These are phyloP conservation scores for Rhizophora mangle DNA, from an alignment of 345 rosid genomes.

Conservation along the genomic window DNA sequence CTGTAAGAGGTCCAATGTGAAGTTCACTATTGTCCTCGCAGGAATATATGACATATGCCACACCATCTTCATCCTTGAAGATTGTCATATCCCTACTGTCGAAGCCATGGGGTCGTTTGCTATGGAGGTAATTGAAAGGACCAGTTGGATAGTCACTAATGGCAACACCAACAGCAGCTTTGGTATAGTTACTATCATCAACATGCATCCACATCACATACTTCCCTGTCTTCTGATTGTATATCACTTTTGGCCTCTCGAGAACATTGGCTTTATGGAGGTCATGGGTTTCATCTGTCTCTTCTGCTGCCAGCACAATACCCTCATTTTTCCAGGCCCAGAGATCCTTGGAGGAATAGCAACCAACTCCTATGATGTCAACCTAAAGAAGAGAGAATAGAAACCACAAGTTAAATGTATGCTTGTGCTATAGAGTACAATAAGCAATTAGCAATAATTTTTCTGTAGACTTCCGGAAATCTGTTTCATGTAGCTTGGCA, in stretches of 20 bases:
- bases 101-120: constrained; percentile 78
- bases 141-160: constrained; percentile 68
- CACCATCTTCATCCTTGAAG: constrained; percentile 78
- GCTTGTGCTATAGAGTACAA: too few relatives aligned
- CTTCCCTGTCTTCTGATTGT: constrained; percentile 63
- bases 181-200: constrained; percentile 85
- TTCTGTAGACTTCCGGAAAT: neutral
- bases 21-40: constrained; percentile 87
- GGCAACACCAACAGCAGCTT: constrained; percentile 88
- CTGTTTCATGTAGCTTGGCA: constrained; percentile 4
- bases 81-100: constrained; percentile 96
- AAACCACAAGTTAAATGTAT: neutral
- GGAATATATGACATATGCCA: constrained; percentile 75
- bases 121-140: constrained; percentile 68
- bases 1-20: constrained; percentile 74
- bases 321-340: constrained; percentile 95
- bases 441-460: neutral
- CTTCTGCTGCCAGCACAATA: constrained; percentile 69
- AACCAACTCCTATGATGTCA: constrained; percentile 88
- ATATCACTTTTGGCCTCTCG: constrained; percentile 89
- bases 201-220: constrained; percentile 99
- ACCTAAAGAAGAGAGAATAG: constrained; percentile 46
- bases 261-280: constrained; percentile 82
- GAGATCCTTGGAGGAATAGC: constrained; percentile 91
- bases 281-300: constrained; percentile 66